These are phyloP conservation scores for Nemophila menziesii DNA, from an alignment of 257 asterid species.

Conservation along the genomic window DNA sequence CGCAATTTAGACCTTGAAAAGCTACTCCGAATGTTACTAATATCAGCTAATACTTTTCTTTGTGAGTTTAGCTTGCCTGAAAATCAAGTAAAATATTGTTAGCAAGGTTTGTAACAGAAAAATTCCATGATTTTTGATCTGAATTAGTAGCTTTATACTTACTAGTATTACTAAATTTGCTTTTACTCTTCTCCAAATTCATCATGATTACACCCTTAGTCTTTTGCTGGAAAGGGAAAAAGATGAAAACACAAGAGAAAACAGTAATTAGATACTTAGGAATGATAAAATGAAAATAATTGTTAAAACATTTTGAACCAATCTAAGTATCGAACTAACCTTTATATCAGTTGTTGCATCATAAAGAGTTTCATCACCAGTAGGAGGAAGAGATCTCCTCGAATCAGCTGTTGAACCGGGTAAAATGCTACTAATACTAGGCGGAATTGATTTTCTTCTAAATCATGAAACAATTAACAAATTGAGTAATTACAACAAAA, in stretches of 20 bases:
- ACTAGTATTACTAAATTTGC: slow-evolving; percentile 32
- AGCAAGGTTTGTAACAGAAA: slow-evolving; percentile 5
- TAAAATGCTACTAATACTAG: slow-evolving; percentile 11
- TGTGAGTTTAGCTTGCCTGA: slow-evolving; percentile 45
- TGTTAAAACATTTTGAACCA: not conserved
- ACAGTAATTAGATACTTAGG: not conserved
- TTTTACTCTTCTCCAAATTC: slow-evolving; percentile 37
- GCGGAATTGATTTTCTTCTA: slow-evolving; percentile 30
- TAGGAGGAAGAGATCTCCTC: no score
- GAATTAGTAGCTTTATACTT: slow-evolving; percentile 15
- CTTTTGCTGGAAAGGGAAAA: slow-evolving; percentile 8
- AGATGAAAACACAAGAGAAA: slow-evolving; percentile 7
- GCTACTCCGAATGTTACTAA: slow-evolving; percentile 52
- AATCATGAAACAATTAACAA: not conserved
- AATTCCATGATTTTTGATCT: not conserved
- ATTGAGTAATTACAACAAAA: slow-evolving; percentile 3
- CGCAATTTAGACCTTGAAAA: slow-evolving; percentile 28
- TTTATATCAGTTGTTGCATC: slow-evolving; percentile 21
- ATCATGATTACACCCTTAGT: slow-evolving; percentile 33
- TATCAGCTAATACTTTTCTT: slow-evolving; percentile 69
- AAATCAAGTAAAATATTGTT: slow-evolving; percentile 11
- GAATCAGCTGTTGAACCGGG: no score
- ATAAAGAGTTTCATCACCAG: no score
- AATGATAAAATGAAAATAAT: slow-evolving; percentile 2
- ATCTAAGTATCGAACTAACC: slow-evolving; percentile 24